A percentile compares a stretch with the other conserved stretches of the same genome.
Evolutionary conservation across 2,329 filamentous ascomycete species (phyloP).

Genomic region (Volutella citrinella): DNA sequence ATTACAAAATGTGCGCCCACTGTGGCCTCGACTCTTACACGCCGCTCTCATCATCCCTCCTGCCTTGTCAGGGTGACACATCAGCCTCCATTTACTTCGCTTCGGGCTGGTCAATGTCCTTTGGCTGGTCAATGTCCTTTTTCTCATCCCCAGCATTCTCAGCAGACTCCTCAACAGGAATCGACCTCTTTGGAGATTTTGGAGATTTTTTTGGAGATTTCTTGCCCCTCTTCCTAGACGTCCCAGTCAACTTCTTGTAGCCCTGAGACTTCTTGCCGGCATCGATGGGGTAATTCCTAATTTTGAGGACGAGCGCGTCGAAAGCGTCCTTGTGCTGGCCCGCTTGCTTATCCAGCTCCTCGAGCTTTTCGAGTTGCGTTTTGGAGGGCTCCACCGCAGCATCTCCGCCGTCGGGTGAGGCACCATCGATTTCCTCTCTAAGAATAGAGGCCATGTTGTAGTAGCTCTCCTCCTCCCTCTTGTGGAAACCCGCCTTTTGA

Average conservation of each 20-base stretch:
- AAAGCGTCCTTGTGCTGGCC: conserved; percentile 25
- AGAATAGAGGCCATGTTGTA: conserved; percentile 18
- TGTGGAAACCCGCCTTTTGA: conserved; percentile 27
- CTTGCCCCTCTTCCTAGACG: conserved; percentile 17
- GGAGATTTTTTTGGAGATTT: too few relatives aligned
- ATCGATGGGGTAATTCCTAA: conserved; percentile 25
- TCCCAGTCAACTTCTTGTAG: conserved; percentile 27
- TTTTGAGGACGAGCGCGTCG: conserved; percentile 22
- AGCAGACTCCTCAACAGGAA: too few relatives aligned
- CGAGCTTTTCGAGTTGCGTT: conserved; percentile 12
- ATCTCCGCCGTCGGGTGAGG: not conserved
- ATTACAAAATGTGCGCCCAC: too few relatives aligned
- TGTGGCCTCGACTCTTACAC: too few relatives aligned
- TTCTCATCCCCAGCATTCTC: too few relatives aligned
- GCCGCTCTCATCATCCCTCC: too few relatives aligned
- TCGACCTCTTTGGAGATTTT: too few relatives aligned
- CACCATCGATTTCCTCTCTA: conserved; percentile 11
- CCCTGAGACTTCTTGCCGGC: conserved; percentile 27
- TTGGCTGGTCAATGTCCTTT: too few relatives aligned
- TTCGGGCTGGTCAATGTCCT: too few relatives aligned
- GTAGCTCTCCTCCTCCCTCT: conserved; percentile 28
- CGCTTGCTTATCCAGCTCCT: conserved; percentile 22
- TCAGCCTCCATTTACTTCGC: too few relatives aligned
- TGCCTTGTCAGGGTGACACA: too few relatives aligned
- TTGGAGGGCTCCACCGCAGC: not conserved